phyloP scores from a whole-genome alignment of 805 yeast species.

The Saccharomycodes ludwigii region DNA sequence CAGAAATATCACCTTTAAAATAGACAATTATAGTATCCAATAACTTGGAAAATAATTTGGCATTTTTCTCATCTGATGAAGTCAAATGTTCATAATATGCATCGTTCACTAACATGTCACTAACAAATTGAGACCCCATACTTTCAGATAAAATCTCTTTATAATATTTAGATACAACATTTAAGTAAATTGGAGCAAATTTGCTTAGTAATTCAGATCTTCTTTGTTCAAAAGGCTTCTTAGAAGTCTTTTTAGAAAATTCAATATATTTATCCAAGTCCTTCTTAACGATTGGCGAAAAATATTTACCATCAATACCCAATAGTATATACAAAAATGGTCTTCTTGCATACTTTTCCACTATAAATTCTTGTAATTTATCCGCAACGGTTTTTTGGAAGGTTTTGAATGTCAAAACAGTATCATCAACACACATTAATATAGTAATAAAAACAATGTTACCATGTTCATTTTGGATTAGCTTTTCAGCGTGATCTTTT shows the following conservation, averaged over 20 bases:
- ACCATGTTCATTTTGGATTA: constrained; percentile 80
- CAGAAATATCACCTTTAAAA: constrained; percentile 54
- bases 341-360: constrained; percentile 73
- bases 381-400: constrained; percentile 40
- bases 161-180: constrained; percentile 39
- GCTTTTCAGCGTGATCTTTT: constrained; percentile 61
- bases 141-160: constrained; percentile 47
- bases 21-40: constrained; percentile 44
- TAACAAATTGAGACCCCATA: constrained; percentile 71
- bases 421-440: constrained; percentile 86
- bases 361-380: constrained; percentile 41
- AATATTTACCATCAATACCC: constrained; percentile 73
- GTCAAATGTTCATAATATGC: constrained; percentile 28
- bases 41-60: constrained; percentile 32
- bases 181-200: constrained; percentile 55
- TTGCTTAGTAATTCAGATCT: constrained; percentile 52
- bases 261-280: constrained; percentile 50
- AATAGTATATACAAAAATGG: constrained; percentile 73
- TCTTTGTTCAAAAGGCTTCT: constrained; percentile 72
- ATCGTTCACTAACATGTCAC: constrained; percentile 58
- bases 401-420: constrained; percentile 67
- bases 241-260: constrained; percentile 57
- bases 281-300: constrained; percentile 56
- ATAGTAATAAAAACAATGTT: constrained; percentile 66
- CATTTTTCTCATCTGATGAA: constrained; percentile 27